Base-by-base conservation (phyloP, 164 flowering plant genomes). In the Umbilicus rupestris region DNA sequence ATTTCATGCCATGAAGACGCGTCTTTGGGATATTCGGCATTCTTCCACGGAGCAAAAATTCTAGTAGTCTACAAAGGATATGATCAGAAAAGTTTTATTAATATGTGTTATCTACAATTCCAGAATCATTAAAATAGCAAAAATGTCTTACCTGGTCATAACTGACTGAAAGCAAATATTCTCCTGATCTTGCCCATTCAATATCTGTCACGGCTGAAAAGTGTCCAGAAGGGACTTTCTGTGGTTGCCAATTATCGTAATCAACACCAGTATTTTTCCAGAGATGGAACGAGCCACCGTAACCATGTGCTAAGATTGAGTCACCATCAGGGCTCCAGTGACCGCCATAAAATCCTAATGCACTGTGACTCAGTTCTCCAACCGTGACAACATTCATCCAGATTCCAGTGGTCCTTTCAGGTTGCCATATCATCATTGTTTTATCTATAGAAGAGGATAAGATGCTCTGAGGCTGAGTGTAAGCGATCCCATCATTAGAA, bases 341-440 rank as follows among this genome's bases (percentile, higher is more conserved):
- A 47, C 99, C 96, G 69, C 99, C 97, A 79, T 89, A 91, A 76
- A 91, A 94, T 6, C 99, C 99, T 67, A 94, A 75, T 63, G 99
- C 97, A 82, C 88, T 91, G 77, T 94, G 99, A 71, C 96, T 89
- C 59, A 94, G 74, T 69, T 94, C 99, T 60, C 99, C 99, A 70
- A 94, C 99, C 64, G 89, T 81, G 39, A 94, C 99, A 64, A 87
- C 86, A 83, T 94, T 94, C 83, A 88, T 83, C 99, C 99, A 94
- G 66, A 94, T 83, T 63, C 96, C 99, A 60, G 90, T 82, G n/a
- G 85, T 89, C 72, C 71, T 82, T 69, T 94, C 99, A 66, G 99
- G 99, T 72, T 89, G 81, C 99, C 99, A 94, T 42, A 94, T 83
- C 99, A 94, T 89, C 99, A 94, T 94, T 39, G 97, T 94, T 78